These are phyloP conservation scores for Amesomyces nigricolor DNA, from an alignment of 2,329 filamentous ascomycete genomes.

Conservation along the genomic window DNA sequence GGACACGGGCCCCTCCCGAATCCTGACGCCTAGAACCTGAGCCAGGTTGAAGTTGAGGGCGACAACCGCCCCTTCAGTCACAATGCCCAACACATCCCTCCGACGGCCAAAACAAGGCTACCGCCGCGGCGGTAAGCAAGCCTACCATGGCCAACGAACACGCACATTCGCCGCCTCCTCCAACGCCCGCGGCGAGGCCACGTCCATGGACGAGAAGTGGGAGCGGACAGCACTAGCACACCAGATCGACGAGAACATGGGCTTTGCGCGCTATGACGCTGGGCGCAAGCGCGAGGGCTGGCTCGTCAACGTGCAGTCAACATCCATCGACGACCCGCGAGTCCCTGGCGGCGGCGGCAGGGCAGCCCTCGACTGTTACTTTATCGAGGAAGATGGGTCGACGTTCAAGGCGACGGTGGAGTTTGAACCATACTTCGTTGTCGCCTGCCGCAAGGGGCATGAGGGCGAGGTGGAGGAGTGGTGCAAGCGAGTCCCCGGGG, in stretches of 20 bases:
- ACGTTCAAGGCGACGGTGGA: conserved; percentile 96
- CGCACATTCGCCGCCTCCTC: conserved; percentile 77
- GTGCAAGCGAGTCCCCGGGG: conserved; percentile 70
- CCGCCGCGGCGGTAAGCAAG: conserved; percentile 61
- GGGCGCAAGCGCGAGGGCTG: conserved; percentile 77
- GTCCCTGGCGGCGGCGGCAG: conserved; percentile 79
- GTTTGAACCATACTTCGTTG: conserved; percentile 93
- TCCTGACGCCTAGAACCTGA: background rate
- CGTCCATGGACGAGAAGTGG: conserved; percentile 86
- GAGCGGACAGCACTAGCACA: conserved; percentile 79
- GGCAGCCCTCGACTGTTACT: conserved; percentile 93
- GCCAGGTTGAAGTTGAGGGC: background rate
- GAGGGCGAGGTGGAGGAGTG: conserved; percentile 97
- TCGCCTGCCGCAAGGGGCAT: conserved; percentile 80
- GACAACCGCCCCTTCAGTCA: conserved; percentile 19
- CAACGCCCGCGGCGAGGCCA: conserved; percentile 71
- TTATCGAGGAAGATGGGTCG: conserved; percentile 80
- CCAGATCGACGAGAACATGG: conserved; percentile 90
- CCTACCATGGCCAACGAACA: conserved; percentile 63
- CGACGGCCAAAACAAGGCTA: conserved; percentile 59
- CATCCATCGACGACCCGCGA: conserved; percentile 78
- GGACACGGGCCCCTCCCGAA: background rate
- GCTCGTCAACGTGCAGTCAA: conserved; percentile 93
- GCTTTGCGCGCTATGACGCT: conserved; percentile 85
- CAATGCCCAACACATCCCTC: conserved; percentile 57